A percentile compares a stretch with the other conserved stretches of the same genome.
Conservation (phyloP, 139 green algal genomes). For the Klebsormidium nitens region DNA sequence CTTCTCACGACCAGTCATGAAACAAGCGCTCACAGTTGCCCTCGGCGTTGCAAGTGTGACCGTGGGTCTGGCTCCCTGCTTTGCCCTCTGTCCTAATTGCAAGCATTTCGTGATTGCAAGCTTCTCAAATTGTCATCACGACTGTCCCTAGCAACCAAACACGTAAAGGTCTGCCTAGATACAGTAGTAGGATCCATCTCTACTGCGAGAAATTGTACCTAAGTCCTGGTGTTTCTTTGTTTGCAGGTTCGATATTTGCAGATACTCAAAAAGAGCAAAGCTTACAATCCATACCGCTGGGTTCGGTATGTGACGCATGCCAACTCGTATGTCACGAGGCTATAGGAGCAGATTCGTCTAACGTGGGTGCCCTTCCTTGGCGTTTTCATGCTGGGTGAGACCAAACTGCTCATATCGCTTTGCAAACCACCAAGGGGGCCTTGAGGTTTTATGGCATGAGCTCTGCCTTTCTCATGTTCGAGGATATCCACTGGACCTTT, state of each 20-base stretch:
- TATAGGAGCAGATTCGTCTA: too few species aligned
- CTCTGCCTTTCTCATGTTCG: too few species aligned
- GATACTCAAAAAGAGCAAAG: slow-evolving; percentile 75
- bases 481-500: too few species aligned
- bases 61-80: background rate
- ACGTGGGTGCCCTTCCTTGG: too few species aligned
- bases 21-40: background rate
- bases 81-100: slow-evolving; percentile 2
- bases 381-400: too few species aligned
- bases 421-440: too few species aligned
- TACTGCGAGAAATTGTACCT: background rate
- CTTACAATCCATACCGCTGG: slow-evolving; percentile 74
- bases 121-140: too few species aligned
- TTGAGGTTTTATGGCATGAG: too few species aligned
- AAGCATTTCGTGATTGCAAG: too few species aligned
- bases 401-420: too few species aligned
- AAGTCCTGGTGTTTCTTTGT: background rate
- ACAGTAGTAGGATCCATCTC: background rate
- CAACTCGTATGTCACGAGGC: slow-evolving; percentile 61
- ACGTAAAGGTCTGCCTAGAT: background rate
- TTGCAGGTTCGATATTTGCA: slow-evolving; percentile 62
- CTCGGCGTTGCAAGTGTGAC: background rate
- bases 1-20: too few species aligned
- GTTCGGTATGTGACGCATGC: slow-evolving; percentile 73
- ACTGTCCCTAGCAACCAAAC: too few species aligned